Evolutionary conservation across 2,329 filamentous ascomycete genomes (phyloP), one percentile per base, ranked within the genome.

Genomic region (Aspergillus brunneoviolaceus): DNA sequence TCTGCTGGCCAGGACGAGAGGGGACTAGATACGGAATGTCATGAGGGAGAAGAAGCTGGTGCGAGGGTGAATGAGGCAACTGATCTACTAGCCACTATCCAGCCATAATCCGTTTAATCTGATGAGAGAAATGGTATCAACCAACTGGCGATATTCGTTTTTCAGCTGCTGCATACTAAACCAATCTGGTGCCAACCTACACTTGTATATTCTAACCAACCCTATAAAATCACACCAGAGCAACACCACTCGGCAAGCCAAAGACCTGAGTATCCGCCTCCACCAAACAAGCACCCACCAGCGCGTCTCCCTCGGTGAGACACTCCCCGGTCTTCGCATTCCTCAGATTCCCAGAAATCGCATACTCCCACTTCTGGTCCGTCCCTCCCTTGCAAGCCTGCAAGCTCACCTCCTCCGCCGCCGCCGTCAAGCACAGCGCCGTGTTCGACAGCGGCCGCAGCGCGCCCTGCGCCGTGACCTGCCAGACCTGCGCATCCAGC

Each of bases 251-350:
- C 0, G 81, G 80, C 42, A 82, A 67, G 12, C 73, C 79, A 64
- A 82, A 71, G 10, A 82, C 80, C 68, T 83, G 81, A 51, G 69
- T 75, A 61, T 82, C 77, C 27, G 67, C 65, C 60, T 74, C 70
- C 72, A 31, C 76, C 72, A 67, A 79, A 81, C 14, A 61, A 58
- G 27, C 60, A 62, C 19, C 73, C 62, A 4, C 67, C 29, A 33
- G n/a, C 11, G 23, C 66, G 5, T 59, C 60, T 1, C 63, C 67
- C 63, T 81, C 78, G 21, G 76, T 78, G 58, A 83, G 63, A 61
- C 80, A 82, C 16, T 58, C 60, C 9, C 66, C 69, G 4, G 67
- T 70, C 57, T 55, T 65, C 11, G 59, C 65, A 58, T 74, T 79
- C 57, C 75, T 68, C 53, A 82, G 58, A 65, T 81, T 80, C 1